Evolutionary conservation across 108 stramenopile species (phyloP), one percentile per base, ranked within the genome.

Genomic region (Conticribra weissflogii): DNA sequence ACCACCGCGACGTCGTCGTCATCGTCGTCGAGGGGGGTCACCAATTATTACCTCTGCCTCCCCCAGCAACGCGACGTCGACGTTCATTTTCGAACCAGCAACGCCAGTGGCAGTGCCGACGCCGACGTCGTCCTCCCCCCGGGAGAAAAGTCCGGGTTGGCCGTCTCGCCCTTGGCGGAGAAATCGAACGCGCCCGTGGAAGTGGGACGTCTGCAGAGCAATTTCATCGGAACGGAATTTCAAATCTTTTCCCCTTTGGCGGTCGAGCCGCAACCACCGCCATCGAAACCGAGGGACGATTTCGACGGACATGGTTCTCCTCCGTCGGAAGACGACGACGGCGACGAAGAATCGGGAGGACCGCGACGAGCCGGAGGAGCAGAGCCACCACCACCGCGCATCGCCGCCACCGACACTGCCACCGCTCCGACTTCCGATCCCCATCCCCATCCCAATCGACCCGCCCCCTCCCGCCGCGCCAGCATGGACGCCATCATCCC

Each of bases 171-270:
- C 3, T 30, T 62, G 50, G 61, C 60, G 21, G 31, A 57, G 36
- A 54, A 58, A 73, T 78, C 59, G 53, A 70, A 23, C 58, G 34
- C 50, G 27, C 44, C 69, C 1, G 53, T 66, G 24, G 60, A 79
- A 41, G 46, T 92, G 21, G 88, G 89, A 31, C 81, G 93, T 32
- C 58, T 94, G 3, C 90, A 92, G 66, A 87, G 88, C 53, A 94
- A 94, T 58, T 90, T 92, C 34, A 83, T 88, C 54, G 93, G 93
- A 0, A 94, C 90, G 8, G 93, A 94, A 63, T 94, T 94, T 63
- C 90, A 94, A 64, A 88, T 94, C 2, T 91, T 86, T 49, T 71
- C 52, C 4, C 71, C n/a, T n/a, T n/a, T n/a, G n/a, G n/a, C n/a
- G n/a, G n/a, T n/a, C n/a, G n/a, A n/a, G n/a, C n/a, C n/a, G n/a